Evolutionary conservation across 202 grass and related monocot species (phyloP), one percentile per base, ranked within the genome.

Genomic region (Saccharum hybrid): DNA sequence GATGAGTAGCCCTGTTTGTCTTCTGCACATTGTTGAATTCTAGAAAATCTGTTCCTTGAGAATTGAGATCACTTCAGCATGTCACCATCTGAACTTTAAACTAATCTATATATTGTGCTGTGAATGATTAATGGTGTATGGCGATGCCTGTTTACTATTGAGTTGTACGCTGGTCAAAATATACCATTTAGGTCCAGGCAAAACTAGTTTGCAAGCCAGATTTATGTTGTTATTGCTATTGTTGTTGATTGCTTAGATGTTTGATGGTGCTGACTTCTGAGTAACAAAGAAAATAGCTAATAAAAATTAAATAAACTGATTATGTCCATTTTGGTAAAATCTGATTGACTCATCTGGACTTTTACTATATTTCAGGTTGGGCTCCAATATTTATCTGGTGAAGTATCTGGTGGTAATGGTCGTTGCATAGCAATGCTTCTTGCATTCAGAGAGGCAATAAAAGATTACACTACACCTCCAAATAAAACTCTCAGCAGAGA

Each of bases 401-500:
- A 90, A 74, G 89, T 97, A 80, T 89, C 86, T 72, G 94, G 94
- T 82, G 88, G 92, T 28, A 97, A 97, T 94, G 92, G 74, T 72
- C 92, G 94, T 76, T 97, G 94, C 40, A 88, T 97, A 68, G 90
- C 92, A 74, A 97, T 97, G 92, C 94, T 97, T 85, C 84, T 94
- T 81, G 88, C 94, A 86, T 97, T 97, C 79, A 83, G 66, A 82
- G 90, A 92, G 71, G 86, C 90, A 67, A 92, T 97, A 83, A 84
- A 88, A 82, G 94, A 97, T 84, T 97, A 97, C 79, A 82, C 78
- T 36, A 94, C 92, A 54, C 94, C 94, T 31, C 90, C 88, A 61
- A 85, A 97, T 51, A 97, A 97, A 91, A 87, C 90, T 70, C 88
- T 97, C 46, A 90, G 76, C 49, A 93, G 92, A 82, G 92, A 97